A percentile compares a stretch with the other conserved stretches of the same genome.
Conservation (phyloP, 139 green algal species). For the Picochlorum sp. region DNA sequence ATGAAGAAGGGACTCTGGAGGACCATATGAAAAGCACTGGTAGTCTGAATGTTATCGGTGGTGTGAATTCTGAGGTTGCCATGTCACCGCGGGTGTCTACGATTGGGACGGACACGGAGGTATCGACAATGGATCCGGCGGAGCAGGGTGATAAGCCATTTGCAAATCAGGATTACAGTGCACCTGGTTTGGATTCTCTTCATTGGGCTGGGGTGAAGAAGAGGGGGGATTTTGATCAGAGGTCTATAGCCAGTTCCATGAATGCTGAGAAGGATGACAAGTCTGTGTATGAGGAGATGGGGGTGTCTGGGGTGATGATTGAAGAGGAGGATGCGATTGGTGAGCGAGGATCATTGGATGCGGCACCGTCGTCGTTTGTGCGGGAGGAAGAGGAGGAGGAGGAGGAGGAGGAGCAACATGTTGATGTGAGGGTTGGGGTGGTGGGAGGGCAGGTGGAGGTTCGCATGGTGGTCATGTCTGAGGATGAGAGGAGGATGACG, state of each 20-base stretch:
- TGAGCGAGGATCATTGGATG: too few species aligned
- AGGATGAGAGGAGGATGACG: too few species aligned
- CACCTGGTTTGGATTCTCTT: slow-evolving; percentile 9
- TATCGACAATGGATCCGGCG: neutral
- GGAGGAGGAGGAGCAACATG: slow-evolving; percentile 1
- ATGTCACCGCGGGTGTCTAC: slow-evolving; percentile 13
- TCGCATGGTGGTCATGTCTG: neutral
- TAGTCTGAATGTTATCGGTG: neutral
- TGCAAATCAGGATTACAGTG: slow-evolving; percentile 5
- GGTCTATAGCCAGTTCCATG: slow-evolving; percentile 11
- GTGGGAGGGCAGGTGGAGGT: neutral
- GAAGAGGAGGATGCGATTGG: too few species aligned
- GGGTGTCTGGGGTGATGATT: neutral
- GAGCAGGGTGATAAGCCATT: neutral
- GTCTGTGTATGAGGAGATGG: slow-evolving; percentile 18
- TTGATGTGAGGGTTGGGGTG: neutral
- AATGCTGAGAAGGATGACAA: slow-evolving; percentile 25
- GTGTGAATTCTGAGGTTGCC: slow-evolving; percentile 2
- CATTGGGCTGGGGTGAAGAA: slow-evolving; percentile 13
- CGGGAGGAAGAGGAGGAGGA: slow-evolving; percentile 8
- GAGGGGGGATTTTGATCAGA: slow-evolving; percentile 5
- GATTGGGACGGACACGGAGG: slow-evolving; percentile 6
- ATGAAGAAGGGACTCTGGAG: too few species aligned
- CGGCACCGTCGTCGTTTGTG: too few species aligned
- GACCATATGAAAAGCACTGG: too few species aligned